Base-by-base conservation (phyloP, 2,329 filamentous ascomycete species). In the Phyllosticta citribraziliensis region DNA sequence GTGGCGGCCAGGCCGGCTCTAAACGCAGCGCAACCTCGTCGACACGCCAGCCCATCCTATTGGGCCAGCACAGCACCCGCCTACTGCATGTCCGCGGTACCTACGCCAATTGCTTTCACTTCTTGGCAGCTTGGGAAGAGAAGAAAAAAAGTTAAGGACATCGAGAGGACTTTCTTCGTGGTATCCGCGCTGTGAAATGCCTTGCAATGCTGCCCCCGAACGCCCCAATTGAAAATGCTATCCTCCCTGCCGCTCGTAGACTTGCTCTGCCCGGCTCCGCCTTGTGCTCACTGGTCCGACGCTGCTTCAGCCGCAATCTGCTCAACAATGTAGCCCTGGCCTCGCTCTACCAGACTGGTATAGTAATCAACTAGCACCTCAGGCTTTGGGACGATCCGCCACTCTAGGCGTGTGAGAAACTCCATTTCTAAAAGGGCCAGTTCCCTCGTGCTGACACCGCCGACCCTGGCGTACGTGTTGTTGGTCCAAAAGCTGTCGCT, bases 401-500 rank as follows among this genome's bases (percentile, higher is more conserved):
- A 99, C 70, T 97, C 90, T 27, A 99, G 88, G 58, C 90, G 82
- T 70, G 92, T 91, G 33, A 99, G 78, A 66, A 99, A 96, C 69
- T 99, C 94, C 30, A 99, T 81, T 73, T 99, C 94, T 10, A 99
- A 79, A 61, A 97, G 79, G 62, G 94, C 95, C 65, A 99, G 78
- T 74, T 99, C 94, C 56, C 88, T 86, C 47, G 97, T 82, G 66
- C 90, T 91, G 56, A 99, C 91, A 64, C 94, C 94, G 5, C 94
- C 94, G 0, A 99, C 92, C 60, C 91, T 83, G 47, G 94, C 92
- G 72, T 99, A 99, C 0, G 93, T 96, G 27, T 90, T 90, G 75
- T 99, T 99, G 64, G 96, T 97, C 91, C 94, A 97, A 73, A 99
- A 99, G 30, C 89, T 91, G 73, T 99, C 94, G 33, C 91, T 97